Percentiles rank a stretch among this genome's conserved stretches.
phyloP scores from a whole-genome alignment of 2,329 filamentous ascomycete species.

The Neoascochyta sp. region DNA sequence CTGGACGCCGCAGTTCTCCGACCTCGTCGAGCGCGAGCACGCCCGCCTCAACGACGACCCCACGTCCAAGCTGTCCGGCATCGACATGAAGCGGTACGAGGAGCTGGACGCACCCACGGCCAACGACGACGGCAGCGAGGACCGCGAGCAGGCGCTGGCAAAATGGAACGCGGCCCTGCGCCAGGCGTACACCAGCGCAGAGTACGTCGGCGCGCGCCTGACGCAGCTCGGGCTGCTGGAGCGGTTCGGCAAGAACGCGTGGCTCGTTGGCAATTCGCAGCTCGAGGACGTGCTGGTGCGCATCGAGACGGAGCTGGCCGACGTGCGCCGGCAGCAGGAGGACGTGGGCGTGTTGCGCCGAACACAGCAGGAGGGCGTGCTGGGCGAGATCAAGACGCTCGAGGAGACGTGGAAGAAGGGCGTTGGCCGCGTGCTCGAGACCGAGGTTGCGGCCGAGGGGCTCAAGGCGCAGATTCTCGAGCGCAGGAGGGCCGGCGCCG shows the following conservation, averaged over 20 bases:
- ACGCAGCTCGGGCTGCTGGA: slow-evolving; percentile 72
- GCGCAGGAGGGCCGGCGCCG: slow-evolving; percentile 32
- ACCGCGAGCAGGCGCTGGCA: slow-evolving; percentile 37
- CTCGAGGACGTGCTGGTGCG: slow-evolving; percentile 66
- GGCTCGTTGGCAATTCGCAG: slow-evolving; percentile 81
- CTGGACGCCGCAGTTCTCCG: slow-evolving; percentile 57
- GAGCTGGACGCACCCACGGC: slow-evolving; percentile 58
- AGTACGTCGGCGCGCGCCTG: slow-evolving; percentile 55
- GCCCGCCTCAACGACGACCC: slow-evolving; percentile 58
- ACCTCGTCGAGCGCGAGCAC: slow-evolving; percentile 65
- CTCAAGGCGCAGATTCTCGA: slow-evolving; percentile 47
- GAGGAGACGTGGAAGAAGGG: slow-evolving; percentile 77
- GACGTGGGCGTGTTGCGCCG: slow-evolving; percentile 67
- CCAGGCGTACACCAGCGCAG: slow-evolving; percentile 56
- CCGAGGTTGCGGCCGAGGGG: slow-evolving; percentile 76
- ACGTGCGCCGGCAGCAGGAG: slow-evolving; percentile 66
- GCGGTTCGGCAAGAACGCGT: slow-evolving; percentile 80
- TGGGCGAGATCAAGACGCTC: slow-evolving; percentile 67
- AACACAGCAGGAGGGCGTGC: slow-evolving; percentile 65
- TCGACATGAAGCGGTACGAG: slow-evolving; percentile 82
- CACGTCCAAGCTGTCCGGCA: slow-evolving; percentile 51
- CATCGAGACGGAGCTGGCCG: slow-evolving; percentile 72
- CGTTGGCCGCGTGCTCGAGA: slow-evolving; percentile 76
- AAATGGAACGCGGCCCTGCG: slow-evolving; percentile 52
- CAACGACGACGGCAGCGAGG: slow-evolving; percentile 35